Evolutionary conservation across 495 filamentous ascomycete genomes (phyloP).

Genomic region (Penicillium lividum): DNA sequence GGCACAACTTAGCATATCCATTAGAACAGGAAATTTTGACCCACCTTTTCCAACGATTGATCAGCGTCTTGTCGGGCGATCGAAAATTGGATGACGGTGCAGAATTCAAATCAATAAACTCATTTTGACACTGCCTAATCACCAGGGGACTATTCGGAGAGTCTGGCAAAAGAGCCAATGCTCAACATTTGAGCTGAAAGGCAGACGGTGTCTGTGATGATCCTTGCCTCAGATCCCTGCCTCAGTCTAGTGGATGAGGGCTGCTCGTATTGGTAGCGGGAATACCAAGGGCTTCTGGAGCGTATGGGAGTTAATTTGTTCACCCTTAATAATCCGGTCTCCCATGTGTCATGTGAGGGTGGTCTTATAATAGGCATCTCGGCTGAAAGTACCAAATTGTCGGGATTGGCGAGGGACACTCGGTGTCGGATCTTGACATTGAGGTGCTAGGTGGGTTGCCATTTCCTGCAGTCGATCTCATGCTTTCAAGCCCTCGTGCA

Average conservation of each 20-base stretch:
- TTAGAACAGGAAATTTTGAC: neutral
- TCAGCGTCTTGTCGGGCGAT: conserved; percentile 3
- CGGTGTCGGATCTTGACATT: too few species aligned
- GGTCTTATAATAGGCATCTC: neutral
- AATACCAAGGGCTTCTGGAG: neutral
- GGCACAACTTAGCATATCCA: neutral
- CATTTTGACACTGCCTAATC: conserved; percentile 3
- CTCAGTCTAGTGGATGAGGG: neutral
- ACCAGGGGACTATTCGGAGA: neutral
- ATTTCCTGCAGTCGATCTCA: too few species aligned
- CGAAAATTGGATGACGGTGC: neutral
- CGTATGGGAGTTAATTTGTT: neutral
- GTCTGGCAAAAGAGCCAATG: conserved; percentile 6
- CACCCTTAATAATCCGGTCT: neutral
- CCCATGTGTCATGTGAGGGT: neutral
- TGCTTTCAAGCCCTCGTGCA: too few species aligned
- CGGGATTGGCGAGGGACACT: neutral
- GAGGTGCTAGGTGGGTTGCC: too few species aligned
- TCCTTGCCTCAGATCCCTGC: neutral
- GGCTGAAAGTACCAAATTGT: neutral
- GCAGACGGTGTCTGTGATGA: conserved; percentile 5
- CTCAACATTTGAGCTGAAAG: conserved; percentile 4
- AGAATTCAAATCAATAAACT: conserved; percentile 2
- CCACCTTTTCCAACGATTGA: conserved; percentile 5
- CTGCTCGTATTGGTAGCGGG: neutral